These are phyloP conservation scores for Kurtzmaniella quercitrusa DNA, from an alignment of 1,139 yeast species.

Conservation along the genomic window DNA sequence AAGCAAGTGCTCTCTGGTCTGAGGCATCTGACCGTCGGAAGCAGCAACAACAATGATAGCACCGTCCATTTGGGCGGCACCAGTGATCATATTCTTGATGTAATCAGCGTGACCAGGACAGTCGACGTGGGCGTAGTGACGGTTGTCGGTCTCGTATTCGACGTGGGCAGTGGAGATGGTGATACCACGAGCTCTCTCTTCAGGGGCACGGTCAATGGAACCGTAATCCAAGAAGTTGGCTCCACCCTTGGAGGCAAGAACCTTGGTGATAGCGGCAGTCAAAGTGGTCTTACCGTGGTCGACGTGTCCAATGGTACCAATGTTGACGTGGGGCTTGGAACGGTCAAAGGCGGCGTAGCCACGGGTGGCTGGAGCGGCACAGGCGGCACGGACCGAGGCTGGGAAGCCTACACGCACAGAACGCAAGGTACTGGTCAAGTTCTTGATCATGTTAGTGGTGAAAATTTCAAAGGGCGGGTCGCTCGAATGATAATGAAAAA, in stretches of 20 bases:
- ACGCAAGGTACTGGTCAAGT: conserved; percentile 18
- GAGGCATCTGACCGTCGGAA: conserved; percentile 99
- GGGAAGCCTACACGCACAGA: conserved; percentile 12
- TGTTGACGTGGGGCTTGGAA: conserved; percentile 91
- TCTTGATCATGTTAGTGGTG: conserved; percentile 18
- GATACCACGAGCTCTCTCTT: conserved; percentile 99
- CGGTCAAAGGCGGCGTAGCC: conserved; percentile 73
- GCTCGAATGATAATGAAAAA: conserved; percentile 3
- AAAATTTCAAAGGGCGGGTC: not conserved
- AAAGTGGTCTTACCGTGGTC: conserved; percentile 98
- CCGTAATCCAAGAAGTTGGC: conserved; percentile 91
- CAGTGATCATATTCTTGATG: conserved; percentile 98
- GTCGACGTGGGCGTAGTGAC: conserved; percentile 53
- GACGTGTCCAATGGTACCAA: conserved; percentile 91
- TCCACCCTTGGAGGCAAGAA: conserved; percentile 82
- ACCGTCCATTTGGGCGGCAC: conserved; percentile 99
- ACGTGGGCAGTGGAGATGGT: conserved; percentile 97
- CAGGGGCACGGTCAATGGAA: conserved; percentile 96
- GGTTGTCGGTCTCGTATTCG: conserved; percentile 86
- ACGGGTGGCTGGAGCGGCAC: conserved; percentile 26
- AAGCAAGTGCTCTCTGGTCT: conserved; percentile 96
- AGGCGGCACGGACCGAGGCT: conserved; percentile 20
- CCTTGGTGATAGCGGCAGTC: conserved; percentile 98
- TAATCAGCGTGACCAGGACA: conserved; percentile 97
- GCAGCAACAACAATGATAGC: conserved; percentile 99